Evolutionary conservation across 495 filamentous ascomycete species (phyloP), one percentile per base, ranked within the genome.

Genomic region (Talaromyces nanjingensis): DNA sequence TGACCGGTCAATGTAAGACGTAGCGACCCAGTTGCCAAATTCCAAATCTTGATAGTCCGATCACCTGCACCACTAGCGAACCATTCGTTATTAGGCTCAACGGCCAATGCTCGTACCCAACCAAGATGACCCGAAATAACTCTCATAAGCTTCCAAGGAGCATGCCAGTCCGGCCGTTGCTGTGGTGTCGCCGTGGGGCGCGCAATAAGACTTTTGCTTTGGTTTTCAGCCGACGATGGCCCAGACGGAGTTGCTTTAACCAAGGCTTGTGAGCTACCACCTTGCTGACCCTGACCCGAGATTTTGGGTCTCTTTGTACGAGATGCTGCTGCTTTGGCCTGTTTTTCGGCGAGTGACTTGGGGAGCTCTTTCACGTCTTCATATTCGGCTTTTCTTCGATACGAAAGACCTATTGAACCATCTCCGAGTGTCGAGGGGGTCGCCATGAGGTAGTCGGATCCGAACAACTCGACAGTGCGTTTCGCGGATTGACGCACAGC

Each of bases 1-100:
- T 99, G 96, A 29, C 96, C 96, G 2, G 96, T 99, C 31, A 99
- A 78, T 2, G 96, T 98, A 59, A 99, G 75, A 63, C 87, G 84
- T 63, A 98, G 77, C 12, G 78, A 83, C 2, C 96, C 96, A 6
- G 88, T 89, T 16, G 93, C 96, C 42, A 98, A 78, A 76, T 98
- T 92, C 94, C 94, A 99, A 65, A 99, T 96, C 77, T 99, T 99
- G 74, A 99, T 97, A 4, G 96, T 98, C 24, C 96, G 83, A 71
- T 99, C 96, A 60, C 93, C 96, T 22, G 92, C 92, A 61, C 96
- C 96, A 71, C 91, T 96, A 27, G 90, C 94, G 73, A 99, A 99
- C 91, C 92, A 99, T 76, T 96, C 84, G 74, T 99, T 99, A 68
- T 91, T 90, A 1, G 96, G 96, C 72, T 98, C 96, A 42, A 98